Evolutionary conservation across 2,329 filamentous ascomycete genomes (phyloP).

Genomic region (Trichoderma gracile): DNA sequence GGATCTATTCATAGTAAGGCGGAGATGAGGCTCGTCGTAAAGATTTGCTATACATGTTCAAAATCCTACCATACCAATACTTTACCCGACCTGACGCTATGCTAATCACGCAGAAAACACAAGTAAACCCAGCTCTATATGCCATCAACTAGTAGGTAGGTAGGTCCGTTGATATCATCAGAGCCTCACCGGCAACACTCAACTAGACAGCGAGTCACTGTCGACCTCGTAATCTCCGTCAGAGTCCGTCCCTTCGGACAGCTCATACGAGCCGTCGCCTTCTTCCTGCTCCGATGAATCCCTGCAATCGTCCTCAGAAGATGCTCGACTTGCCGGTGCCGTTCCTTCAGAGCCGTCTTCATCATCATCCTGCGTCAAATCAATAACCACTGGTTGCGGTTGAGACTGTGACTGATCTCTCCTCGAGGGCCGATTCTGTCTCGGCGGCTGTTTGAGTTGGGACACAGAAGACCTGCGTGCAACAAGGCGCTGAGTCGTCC

Average conservation of each 20-base stretch:
- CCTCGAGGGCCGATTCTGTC: background rate
- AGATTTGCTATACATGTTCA: no score
- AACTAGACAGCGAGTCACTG: constrained; percentile 8
- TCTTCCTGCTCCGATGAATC: constrained; percentile 5
- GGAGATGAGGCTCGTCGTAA: no score
- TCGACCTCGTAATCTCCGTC: constrained; percentile 18
- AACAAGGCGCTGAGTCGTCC: background rate
- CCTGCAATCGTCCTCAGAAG: constrained; percentile 5
- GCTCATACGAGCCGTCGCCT: constrained; percentile 18
- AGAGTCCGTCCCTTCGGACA: constrained; percentile 20
- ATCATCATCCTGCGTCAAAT: constrained; percentile 24
- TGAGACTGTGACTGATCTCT: background rate
- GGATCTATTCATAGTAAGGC: no score
- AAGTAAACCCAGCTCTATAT: no score
- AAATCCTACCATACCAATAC: no score
- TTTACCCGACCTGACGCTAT: no score
- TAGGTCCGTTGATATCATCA: background rate
- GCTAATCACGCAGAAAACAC: no score
- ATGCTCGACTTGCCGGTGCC: background rate
- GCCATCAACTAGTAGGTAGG: background rate
- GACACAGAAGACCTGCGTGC: background rate
- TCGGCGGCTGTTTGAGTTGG: background rate
- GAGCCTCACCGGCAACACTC: background rate
- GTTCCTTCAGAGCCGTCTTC: background rate
- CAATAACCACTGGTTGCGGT: constrained; percentile 4